These are phyloP conservation scores for Scheffersomyces quercinus DNA, from an alignment of 1,139 yeast genomes.

Conservation along the genomic window DNA sequence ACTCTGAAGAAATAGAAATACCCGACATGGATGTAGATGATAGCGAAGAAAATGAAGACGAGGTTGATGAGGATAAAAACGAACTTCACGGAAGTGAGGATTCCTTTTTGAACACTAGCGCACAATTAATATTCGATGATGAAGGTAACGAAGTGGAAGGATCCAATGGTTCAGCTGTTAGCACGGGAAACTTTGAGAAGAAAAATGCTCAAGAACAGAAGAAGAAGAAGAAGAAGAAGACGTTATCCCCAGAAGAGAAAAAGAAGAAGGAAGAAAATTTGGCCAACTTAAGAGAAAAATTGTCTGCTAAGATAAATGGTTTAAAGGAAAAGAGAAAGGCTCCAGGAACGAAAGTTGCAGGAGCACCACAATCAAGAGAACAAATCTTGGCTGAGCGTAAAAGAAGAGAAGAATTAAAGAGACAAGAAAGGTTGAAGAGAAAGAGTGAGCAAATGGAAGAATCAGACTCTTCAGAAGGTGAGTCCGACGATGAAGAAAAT, in stretches of 20 bases:
- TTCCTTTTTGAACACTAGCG: constrained; percentile 32
- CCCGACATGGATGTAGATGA: constrained; percentile 11
- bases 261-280: constrained; percentile 55
- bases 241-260: constrained; percentile 47
- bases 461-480: constrained; percentile 33
- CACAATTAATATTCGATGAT: constrained; percentile 68
- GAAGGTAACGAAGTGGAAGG: constrained; percentile 60
- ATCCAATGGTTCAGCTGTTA: constrained; percentile 6
- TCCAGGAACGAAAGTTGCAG: constrained; percentile 76
- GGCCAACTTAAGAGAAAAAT: constrained; percentile 65
- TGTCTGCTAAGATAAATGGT: constrained; percentile 68
- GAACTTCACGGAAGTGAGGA: constrained; percentile 10
- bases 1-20: constrained; percentile 1
- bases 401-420: constrained; percentile 42
- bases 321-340: constrained; percentile 86
- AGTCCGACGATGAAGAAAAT: constrained; percentile 34
- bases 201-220: constrained; percentile 16
- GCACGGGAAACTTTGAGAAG: constrained; percentile 12
- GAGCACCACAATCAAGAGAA: constrained; percentile 82
- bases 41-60: constrained; percentile 15
- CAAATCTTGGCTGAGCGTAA: constrained; percentile 65
- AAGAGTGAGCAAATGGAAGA: constrained; percentile 33
- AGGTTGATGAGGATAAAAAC: constrained; percentile 11
- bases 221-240: constrained; percentile 22
- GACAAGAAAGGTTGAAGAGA: constrained; percentile 31